Conservation (phyloP, 2,329 filamentous ascomycete genomes). For the Xenoacremonium recifei region DNA sequence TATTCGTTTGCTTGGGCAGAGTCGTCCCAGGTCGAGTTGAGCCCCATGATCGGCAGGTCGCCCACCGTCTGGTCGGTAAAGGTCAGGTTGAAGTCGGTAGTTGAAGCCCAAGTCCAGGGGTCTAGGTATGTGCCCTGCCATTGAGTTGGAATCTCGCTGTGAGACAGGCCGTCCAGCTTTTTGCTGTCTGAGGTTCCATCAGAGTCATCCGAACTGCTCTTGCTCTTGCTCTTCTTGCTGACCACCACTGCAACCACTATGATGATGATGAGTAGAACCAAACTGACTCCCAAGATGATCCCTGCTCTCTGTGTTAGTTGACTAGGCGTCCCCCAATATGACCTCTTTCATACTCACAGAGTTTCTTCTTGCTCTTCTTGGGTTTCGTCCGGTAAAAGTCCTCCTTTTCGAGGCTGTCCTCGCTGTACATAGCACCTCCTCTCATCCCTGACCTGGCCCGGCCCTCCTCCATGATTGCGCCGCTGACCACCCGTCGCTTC, state of each 20-base stretch:
- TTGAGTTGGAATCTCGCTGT: constrained; percentile 58
- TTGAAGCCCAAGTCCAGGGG: constrained; percentile 89
- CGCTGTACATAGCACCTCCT: constrained; percentile 41
- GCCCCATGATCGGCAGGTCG: constrained; percentile 85
- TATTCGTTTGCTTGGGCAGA: constrained; percentile 73
- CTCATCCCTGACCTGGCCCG: constrained; percentile 39
- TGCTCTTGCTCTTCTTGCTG: constrained; percentile 60
- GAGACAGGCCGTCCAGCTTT: constrained; percentile 50
- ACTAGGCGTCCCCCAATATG: background rate
- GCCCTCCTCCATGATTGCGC: constrained; percentile 68
- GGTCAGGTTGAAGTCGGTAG: constrained; percentile 87
- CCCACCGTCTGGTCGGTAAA: constrained; percentile 86
- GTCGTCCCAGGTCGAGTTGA: constrained; percentile 85
- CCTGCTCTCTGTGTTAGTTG: constrained; percentile 36
- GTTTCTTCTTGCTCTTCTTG: constrained; percentile 57
- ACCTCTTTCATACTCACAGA: constrained; percentile 46
- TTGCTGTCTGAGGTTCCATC: constrained; percentile 23
- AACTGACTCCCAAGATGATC: constrained; percentile 53
- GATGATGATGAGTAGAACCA: constrained; percentile 62
- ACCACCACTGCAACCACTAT: constrained; percentile 66
- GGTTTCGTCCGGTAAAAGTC: constrained; percentile 43
- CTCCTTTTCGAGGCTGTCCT: constrained; percentile 49
- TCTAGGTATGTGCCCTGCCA: constrained; percentile 79
- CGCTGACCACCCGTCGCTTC: constrained; percentile 66
- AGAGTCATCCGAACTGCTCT: constrained; percentile 16